phyloP scores from a whole-genome alignment of 169 alveolate species.

The Plasmodium coatneyi region DNA sequence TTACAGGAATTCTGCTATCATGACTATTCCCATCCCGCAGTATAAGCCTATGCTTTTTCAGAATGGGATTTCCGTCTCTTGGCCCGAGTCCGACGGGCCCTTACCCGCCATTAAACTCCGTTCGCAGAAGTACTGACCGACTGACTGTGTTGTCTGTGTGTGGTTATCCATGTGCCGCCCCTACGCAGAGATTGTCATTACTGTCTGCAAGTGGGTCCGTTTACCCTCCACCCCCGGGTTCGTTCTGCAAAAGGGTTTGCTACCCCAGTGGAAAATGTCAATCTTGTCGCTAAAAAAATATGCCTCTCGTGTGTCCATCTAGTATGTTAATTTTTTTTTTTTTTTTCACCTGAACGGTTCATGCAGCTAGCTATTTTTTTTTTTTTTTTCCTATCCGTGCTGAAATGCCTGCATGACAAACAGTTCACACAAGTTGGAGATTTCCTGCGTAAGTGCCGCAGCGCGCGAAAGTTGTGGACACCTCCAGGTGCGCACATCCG shows the following conservation, averaged over 20 bases:
- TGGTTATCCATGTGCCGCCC: too few relatives aligned
- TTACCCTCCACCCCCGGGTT: too few relatives aligned
- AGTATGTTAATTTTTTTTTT: neutral
- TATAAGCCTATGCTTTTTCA: conserved; percentile 79
- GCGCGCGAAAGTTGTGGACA: neutral
- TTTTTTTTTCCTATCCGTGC: conserved; percentile 3
- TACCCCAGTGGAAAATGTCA: neutral
- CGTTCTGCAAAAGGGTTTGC: too few relatives aligned
- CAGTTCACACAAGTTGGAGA: neutral
- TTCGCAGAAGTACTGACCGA: conserved; percentile 36
- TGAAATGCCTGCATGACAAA: conserved; percentile 19
- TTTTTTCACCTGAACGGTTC: neutral
- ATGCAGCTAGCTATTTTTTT: neutral
- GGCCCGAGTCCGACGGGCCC: conserved; percentile 79
- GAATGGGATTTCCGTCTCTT: conserved; percentile 76
- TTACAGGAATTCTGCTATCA: conserved; percentile 79
- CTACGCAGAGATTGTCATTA: too few relatives aligned
- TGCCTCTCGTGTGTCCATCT: neutral
- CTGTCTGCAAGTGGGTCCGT: too few relatives aligned
- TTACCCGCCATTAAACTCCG: conserved; percentile 76
- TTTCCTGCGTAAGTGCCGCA: neutral
- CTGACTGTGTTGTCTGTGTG: neutral
- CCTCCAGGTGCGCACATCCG: neutral
- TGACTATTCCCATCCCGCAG: conserved; percentile 78
- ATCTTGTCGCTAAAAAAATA: neutral